Conservation (phyloP, 2,329 filamentous ascomycete species). For the Huntiella savannae region DNA sequence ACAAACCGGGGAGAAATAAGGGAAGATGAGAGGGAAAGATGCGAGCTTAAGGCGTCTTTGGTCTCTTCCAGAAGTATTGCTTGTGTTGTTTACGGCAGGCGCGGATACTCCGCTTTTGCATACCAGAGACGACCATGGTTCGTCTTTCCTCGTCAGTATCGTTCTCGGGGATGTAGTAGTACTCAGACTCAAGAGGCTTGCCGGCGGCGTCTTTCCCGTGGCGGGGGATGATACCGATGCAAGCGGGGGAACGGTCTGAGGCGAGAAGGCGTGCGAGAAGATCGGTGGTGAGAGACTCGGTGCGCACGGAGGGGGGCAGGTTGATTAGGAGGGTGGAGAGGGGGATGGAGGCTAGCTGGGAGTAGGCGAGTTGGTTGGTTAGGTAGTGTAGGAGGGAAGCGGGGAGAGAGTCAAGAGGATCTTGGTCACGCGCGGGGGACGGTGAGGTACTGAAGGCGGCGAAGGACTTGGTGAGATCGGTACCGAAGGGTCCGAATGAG, state of each 20-base stretch:
- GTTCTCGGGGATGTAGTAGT: constrained; percentile 82
- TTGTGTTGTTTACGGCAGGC: constrained; percentile 93
- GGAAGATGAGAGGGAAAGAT: not conserved
- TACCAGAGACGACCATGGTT: constrained; percentile 61
- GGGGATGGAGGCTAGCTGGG: constrained; percentile 76
- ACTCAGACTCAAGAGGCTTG: constrained; percentile 84
- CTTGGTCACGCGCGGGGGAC: not conserved
- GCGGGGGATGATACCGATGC: constrained; percentile 72
- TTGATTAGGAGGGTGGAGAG: constrained; percentile 77
- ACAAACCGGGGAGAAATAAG: not conserved
- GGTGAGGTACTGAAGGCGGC: not conserved
- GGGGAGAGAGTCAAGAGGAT: constrained; percentile 13
- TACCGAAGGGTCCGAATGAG: constrained; percentile 79
- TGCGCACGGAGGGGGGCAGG: constrained; percentile 49
- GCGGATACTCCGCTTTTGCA: constrained; percentile 75
- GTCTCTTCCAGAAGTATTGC: constrained; percentile 55
- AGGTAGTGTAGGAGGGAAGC: constrained; percentile 58
- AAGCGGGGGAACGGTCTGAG: constrained; percentile 33
- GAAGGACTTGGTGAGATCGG: constrained; percentile 48
- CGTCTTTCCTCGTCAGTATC: constrained; percentile 57
- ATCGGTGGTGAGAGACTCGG: constrained; percentile 33
- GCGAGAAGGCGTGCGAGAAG: constrained; percentile 56
- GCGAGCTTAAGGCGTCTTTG: constrained; percentile 32
- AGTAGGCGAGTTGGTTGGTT: constrained; percentile 88
- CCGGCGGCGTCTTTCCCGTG: constrained; percentile 93